A percentile compares a stretch with the other conserved stretches of the same genome.
phyloP scores from a whole-genome alignment of 1,284 basidiomycete species.

The Trametes hirsuta region DNA sequence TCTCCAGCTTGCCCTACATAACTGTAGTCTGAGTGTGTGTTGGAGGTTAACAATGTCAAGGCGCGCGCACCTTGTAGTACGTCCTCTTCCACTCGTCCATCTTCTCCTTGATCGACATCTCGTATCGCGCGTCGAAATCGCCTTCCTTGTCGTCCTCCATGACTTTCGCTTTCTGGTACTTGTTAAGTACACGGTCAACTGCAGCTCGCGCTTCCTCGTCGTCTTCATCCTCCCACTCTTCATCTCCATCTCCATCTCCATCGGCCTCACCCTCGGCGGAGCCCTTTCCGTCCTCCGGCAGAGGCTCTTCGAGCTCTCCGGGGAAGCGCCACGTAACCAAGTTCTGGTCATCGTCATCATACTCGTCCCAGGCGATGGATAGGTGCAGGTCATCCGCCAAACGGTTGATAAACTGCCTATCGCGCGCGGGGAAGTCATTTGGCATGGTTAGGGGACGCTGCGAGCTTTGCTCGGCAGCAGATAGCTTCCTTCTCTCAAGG shows the following conservation, averaged over 20 bases:
- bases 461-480: constrained; percentile 37
- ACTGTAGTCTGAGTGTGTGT: neutral
- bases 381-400: constrained; percentile 80
- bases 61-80: constrained; percentile 80
- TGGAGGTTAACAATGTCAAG: neutral
- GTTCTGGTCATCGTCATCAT: constrained; percentile 81
- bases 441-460: constrained; percentile 62
- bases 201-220: constrained; percentile 59
- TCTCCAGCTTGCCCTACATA: constrained; percentile 78
- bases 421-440: constrained; percentile 78
- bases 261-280: constrained; percentile 28
- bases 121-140: constrained; percentile 79
- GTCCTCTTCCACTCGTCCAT: constrained; percentile 91
- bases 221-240: constrained; percentile 45
- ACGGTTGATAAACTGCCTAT: constrained; percentile 76
- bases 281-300: constrained; percentile 39
- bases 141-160: constrained; percentile 68
- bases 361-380: constrained; percentile 86
- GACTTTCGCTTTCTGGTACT: constrained; percentile 87
- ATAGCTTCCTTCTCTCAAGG: constrained; percentile 50
- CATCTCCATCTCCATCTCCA: constrained; percentile 32
- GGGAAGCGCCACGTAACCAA: constrained; percentile 68
- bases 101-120: constrained; percentile 75
- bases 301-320: constrained; percentile 46
- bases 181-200: constrained; percentile 82